Evolutionary conservation across 371 early-diverging fungal genomes (phyloP), one percentile per base, ranked within the genome.

Genomic region (Mortierella sp.): DNA sequence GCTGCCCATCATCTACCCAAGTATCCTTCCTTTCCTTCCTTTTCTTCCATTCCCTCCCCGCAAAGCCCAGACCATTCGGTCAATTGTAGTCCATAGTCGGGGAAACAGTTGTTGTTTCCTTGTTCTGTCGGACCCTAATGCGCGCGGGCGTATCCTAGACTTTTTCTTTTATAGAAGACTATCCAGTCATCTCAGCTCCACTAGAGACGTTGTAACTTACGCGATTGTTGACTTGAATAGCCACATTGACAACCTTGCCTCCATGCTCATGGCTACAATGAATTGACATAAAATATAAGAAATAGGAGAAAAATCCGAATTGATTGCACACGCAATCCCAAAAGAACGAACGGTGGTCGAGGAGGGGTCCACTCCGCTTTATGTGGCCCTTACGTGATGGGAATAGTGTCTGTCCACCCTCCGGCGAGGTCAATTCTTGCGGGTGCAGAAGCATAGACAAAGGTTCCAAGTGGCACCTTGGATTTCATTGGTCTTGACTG

Each of bases 341-440:
- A 65, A 53, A 41, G 34, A 52, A 53, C n/a, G n/a, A n/a, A n/a
- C n/a, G 39, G 19, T 48, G 19, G 29, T 50, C 19, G 19, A 47
- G 10, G 4, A 13, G 52, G 48, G 26, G 31, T 39, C 43, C 37
- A 11, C 40, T 29, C 29, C 5, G n/a, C 8, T 37, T 3, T 16
- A n/a, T n/a, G n/a, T n/a, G n/a, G n/a, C 4, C 63, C 11, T 50
- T 80, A 80, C 80, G 76, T 73, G 77, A 80, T 76, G 14, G 77
- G 80, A 4, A 48, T 63, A 22, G 77, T 76, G 26, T 80, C 80
- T 6, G 80, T 80, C 80, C 80, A 80, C 0, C 80, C 80, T 13
- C 80, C 80, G 0, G 73, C 73, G 26, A 80, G 80, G 44, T 80
- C 80, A 31, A 80, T 80, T 39, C 80, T 71, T 9, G 80, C 76